Base-by-base conservation (phyloP, 306 rosid species). In the Oemleria cerasiformis region DNA sequence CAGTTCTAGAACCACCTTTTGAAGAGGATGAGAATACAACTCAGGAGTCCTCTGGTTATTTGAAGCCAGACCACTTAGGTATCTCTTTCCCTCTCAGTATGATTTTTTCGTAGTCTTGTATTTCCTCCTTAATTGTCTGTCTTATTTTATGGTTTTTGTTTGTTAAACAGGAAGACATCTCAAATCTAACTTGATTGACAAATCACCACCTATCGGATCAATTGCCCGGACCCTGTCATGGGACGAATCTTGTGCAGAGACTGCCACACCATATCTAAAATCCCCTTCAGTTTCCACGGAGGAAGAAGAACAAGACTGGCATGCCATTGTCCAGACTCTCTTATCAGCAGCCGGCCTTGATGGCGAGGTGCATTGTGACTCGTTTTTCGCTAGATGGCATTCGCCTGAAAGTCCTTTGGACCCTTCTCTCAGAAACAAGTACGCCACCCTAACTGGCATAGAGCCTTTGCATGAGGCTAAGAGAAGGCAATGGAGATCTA, bases 171-270 rank as follows among this genome's bases (percentile, higher is more conserved):
- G 89, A 76, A 75, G 81, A 66, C 44, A 8, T 5, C 62, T 74
- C 1, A 95, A 78, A 87, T 89, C 89, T 53, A 95, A 88, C 75
- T 89, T 91, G 77, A 91, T 95, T 59, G 99, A 91, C 91, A 94
- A 94, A 75, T 91, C 99, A 54, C 99, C 96, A 47, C 99, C 83
- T 39, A 94, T 95, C 82, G 99, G 80, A 85, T 95, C 99, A 64
- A 86, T 95, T 62, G 79, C 97, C 23, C 82, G 99, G 74, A 95
- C 90, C 42, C 78, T 86, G 19, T 85, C 96, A 61, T 89, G 96
- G 97, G 92, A 85, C 60, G 95, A 84, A 68, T 73, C 92, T 41
- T 75, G 87, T 68, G 81, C 78, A 48, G 94, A 84, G 63, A 54
- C 83, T 23, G 69, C 88, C 64, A 77, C 82, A 43, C 81, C 86